phyloP scores from a whole-genome alignment of 768 basidiomycete species.

The Lyophyllum decastes region DNA sequence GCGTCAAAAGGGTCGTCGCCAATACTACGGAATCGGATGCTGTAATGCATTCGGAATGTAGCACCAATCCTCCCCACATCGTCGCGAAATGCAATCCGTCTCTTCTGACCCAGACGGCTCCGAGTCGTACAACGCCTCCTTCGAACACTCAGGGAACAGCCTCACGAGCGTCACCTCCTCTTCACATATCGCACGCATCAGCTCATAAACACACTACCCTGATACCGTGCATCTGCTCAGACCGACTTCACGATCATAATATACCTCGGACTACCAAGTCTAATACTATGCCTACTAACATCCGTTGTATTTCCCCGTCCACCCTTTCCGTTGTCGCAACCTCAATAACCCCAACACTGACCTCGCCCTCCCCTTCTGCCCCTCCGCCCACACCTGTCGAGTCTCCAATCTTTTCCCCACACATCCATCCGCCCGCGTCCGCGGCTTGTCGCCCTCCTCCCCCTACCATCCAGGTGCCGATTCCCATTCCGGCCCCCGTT shows the following conservation, averaged over 20 bases:
- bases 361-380: constrained; percentile 26
- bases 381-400: constrained; percentile 40
- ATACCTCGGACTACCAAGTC: constrained; percentile 3
- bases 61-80: constrained; percentile 8
- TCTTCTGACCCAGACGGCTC: constrained; percentile 67
- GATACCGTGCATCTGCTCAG: constrained; percentile 27
- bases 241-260: constrained; percentile 21
- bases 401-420: constrained; percentile 24
- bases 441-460: constrained; percentile 6
- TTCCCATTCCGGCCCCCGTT: constrained; percentile 19
- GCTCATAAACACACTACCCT: constrained; percentile 39
- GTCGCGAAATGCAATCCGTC: constrained; percentile 42
- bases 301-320: constrained; percentile 5
- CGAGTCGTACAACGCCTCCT: constrained; percentile 33
- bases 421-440: constrained; percentile 18
- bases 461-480: constrained; percentile 22
- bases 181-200: constrained; percentile 41
- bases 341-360: constrained; percentile 29
- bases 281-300: constrained; percentile 18
- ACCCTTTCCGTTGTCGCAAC: constrained; percentile 12
- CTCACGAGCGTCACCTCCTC: constrained; percentile 38
- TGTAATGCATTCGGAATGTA: constrained; percentile 11
- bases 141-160: constrained; percentile 24
- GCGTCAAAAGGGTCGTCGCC: constrained; percentile 24
- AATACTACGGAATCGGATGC: constrained; percentile 22